Base-by-base conservation (phyloP, 495 filamentous ascomycete genomes). In the Penicillium odoratum region DNA sequence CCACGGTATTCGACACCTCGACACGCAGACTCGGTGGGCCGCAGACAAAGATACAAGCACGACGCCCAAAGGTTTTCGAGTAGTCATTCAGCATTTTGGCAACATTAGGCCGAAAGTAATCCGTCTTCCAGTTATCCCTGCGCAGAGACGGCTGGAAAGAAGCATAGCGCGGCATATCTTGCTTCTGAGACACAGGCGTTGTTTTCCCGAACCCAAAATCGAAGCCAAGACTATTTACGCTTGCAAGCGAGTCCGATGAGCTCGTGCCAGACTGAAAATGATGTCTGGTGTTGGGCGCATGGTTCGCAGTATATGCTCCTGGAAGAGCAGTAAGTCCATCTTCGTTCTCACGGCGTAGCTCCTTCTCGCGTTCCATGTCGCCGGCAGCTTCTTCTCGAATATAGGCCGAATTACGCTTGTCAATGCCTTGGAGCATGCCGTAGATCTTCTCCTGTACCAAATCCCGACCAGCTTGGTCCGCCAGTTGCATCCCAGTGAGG, bases 11-110 rank as follows among this genome's bases (percentile, higher is more conserved):
- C 10, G 89, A 85, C 33, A 97, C 92, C 61, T 93, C 92, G 3
- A 91, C 83, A 46, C 95, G 78, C 92, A 98, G 95, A 49, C 80
- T 75, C 21, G 90, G 87, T 29, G 93, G 92, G 0, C 94, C 92
- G 64, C 93, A 97, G 33, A 98, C 93, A 68, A 94, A 97, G 9
- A 97, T 90, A 61, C 93, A 96, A 0, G 93, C 92, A 53, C 93
- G 77, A 51, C 88, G 76, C 7, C 93, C 93, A 52, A 95, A 89
- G 34, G 83, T 87, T 42, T 87, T 82, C 0, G 91, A 90, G 80
- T 89, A 87, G 53, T 91, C 85, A 51, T 81, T 83, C 34, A 98
- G 80, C 81, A 95, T 91, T 68, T 88, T 88, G 3, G 89, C 85
- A 30, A 98, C 81, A 58, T 96, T 85, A 0, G 93, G 93, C 0